These are phyloP conservation scores for Ustilago hordei DNA, from an alignment of 1,284 basidiomycete species.

Conservation along the genomic window DNA sequence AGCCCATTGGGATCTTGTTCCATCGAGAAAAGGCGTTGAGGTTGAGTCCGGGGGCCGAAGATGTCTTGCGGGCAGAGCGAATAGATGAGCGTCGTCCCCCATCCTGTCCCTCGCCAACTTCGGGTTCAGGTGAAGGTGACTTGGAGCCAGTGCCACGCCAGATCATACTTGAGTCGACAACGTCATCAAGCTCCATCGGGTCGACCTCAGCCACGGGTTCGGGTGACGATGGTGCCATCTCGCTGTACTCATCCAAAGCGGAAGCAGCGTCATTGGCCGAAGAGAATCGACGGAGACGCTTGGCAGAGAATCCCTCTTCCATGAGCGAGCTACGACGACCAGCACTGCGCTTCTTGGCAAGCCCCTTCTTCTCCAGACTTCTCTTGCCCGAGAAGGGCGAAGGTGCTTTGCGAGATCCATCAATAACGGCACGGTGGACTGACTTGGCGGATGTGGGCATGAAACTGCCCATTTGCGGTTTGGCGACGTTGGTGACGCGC, in stretches of 20 bases:
- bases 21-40: constrained; percentile 64
- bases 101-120: constrained; percentile 21
- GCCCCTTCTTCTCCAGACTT: constrained; percentile 54
- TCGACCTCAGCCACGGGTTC: constrained; percentile 47
- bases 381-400: constrained; percentile 63
- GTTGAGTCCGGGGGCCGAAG: constrained; percentile 49
- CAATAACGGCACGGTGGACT: constrained; percentile 67
- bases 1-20: constrained; percentile 67
- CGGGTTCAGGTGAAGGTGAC: constrained; percentile 43
- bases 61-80: constrained; percentile 28
- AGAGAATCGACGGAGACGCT: constrained; percentile 56
- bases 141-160: constrained; percentile 53
- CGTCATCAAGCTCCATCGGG: constrained; percentile 66
- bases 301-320: constrained; percentile 48
- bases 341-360: constrained; percentile 55
- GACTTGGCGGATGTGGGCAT: constrained; percentile 64
- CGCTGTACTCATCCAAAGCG: constrained; percentile 51
- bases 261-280: constrained; percentile 47
- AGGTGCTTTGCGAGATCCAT: constrained; percentile 64
- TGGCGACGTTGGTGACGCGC: constrained; percentile 31
- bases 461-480: constrained; percentile 65
- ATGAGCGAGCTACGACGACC: constrained; percentile 32
- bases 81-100: constrained; percentile 25
- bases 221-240: constrained; percentile 54
- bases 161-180: constrained; percentile 63